Percentiles rank a stretch among this genome's conserved stretches.
phyloP scores from a whole-genome alignment of 2,329 filamentous ascomycete genomes.

The Epichloe typhina region DNA sequence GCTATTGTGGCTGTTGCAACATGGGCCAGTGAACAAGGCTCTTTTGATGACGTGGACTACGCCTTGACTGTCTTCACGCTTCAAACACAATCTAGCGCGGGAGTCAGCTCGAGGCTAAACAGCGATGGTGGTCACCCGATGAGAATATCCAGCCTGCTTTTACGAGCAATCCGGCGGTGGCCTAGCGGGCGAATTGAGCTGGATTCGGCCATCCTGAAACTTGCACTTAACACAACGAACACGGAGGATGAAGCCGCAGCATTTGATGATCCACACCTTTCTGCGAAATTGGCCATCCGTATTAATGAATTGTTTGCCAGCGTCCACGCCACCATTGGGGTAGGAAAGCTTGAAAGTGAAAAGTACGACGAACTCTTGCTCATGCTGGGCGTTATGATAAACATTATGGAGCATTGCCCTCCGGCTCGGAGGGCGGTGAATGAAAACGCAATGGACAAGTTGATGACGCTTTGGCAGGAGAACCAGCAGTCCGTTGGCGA shows the following conservation, averaged over 20 bases:
- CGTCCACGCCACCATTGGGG: conserved; percentile 33
- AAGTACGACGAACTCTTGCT: conserved; percentile 62
- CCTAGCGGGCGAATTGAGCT: conserved; percentile 14
- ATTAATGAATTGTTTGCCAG: conserved; percentile 39
- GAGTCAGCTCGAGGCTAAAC: conserved; percentile 10
- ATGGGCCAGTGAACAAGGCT: conserved; percentile 7
- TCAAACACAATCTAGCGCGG: conserved; percentile 20
- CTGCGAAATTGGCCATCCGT: conserved; percentile 32
- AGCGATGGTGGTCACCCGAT: conserved; percentile 14
- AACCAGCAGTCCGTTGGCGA: conserved; percentile 52
- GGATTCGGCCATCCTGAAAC: conserved; percentile 27
- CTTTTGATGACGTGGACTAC: conserved; percentile 22
- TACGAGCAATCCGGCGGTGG: conserved; percentile 17
- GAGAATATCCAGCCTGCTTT: conserved; percentile 19
- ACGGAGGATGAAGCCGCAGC: conserved; percentile 58
- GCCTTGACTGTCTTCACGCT: conserved; percentile 29
- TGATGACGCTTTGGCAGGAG: conserved; percentile 55
- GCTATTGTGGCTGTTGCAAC: conserved; percentile 15
- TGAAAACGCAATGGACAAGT: conserved; percentile 35
- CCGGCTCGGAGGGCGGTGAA: conserved; percentile 35
- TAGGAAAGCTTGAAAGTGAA: conserved; percentile 33
- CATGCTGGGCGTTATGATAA: conserved; percentile 72
- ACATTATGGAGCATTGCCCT: conserved; percentile 68
- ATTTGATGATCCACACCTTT: conserved; percentile 49
- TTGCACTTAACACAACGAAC: conserved; percentile 79